Base-by-base conservation (phyloP, 202 grass and related monocot species). In the Elaeis oleifera region DNA sequence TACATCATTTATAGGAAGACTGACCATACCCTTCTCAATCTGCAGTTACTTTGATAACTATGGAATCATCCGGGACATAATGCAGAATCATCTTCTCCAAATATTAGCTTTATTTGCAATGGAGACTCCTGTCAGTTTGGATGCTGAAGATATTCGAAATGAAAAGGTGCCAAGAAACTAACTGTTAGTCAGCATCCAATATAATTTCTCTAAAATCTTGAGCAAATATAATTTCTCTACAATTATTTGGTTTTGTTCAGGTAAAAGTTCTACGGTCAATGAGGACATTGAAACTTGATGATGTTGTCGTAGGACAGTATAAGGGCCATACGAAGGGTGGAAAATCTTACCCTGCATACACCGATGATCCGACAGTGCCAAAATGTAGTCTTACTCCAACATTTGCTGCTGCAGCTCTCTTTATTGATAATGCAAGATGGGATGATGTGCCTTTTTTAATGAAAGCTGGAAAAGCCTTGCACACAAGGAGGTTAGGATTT, bases 361-460 rank as follows among this genome's bases (percentile, higher is more conserved):
- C 68, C 21, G 90, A 90, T 67, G 90, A 96, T 67, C 84, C 87
- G 28, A 88, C 71, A 16, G 90, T 96, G 66, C 75, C 87, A 18
- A 88, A 74, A 26, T 81, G 81, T 6, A 96, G 90, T 70, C n/a
- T 96, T 53, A 96, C 90, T 3, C 90, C 90, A 53, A 90, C 90
- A 16, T 96, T 96, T 70, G 87, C 90, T 16, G 87, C 90, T 64
- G 80, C 86, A 20, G 87, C 90, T 22, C 78, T 96, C 58, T 96
- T 96, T 74, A 90, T 96, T 66, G 86, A 96, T 67, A 96, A 96
- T 76, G 90, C 87, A 17, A 82, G 90, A 64, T 96, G 90, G 90
- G 90, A 90, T 71, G 86, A 86, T 53, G 87, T 96, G 6, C 90
- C 90, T 11, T 96, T 96, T 79, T 76, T 96, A 16, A 88, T 90